These are phyloP conservation scores for Sporothrix luriei DNA, from an alignment of 2,329 filamentous ascomycete genomes.

Conservation along the genomic window DNA sequence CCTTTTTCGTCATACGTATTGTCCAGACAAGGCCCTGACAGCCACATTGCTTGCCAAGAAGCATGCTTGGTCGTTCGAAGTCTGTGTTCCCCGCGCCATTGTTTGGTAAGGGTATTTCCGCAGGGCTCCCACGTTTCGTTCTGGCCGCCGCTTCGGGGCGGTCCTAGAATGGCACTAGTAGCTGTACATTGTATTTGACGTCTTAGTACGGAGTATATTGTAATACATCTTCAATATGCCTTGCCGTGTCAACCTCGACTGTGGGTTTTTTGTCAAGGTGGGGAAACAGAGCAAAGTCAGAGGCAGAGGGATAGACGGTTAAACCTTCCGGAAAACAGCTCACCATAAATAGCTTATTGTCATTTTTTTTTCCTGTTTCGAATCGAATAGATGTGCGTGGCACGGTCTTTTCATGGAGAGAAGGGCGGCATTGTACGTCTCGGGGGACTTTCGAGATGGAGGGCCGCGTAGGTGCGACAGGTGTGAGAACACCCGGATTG, in stretches of 20 bases:
- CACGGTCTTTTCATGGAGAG: background rate
- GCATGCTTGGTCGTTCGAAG: background rate
- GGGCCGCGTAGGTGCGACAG: background rate
- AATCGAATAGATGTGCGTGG: slow-evolving; percentile 12
- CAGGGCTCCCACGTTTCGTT: slow-evolving; percentile 26
- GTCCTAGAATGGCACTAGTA: background rate
- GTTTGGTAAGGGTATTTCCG: slow-evolving; percentile 7
- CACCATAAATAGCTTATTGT: background rate
- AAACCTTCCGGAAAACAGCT: slow-evolving; percentile 12
- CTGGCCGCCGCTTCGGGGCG: slow-evolving; percentile 12
- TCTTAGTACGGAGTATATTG: background rate
- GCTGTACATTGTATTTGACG: background rate
- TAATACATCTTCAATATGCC: background rate
- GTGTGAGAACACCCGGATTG: background rate
- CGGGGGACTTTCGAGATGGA: background rate
- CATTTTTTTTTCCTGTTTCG: background rate
- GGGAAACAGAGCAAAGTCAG: background rate
- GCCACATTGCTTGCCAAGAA: slow-evolving; percentile 14
- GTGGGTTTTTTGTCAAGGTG: background rate
- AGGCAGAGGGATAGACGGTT: slow-evolving; percentile 13
- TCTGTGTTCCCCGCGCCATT: slow-evolving; percentile 16
- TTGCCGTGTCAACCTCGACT: background rate
- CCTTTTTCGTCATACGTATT: background rate
- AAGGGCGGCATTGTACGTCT: background rate
- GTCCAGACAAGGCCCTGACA: background rate